Evolutionary conservation across 1,284 basidiomycete species (phyloP), one percentile per base, ranked within the genome.

Genomic region (Stereum hirsutum): DNA sequence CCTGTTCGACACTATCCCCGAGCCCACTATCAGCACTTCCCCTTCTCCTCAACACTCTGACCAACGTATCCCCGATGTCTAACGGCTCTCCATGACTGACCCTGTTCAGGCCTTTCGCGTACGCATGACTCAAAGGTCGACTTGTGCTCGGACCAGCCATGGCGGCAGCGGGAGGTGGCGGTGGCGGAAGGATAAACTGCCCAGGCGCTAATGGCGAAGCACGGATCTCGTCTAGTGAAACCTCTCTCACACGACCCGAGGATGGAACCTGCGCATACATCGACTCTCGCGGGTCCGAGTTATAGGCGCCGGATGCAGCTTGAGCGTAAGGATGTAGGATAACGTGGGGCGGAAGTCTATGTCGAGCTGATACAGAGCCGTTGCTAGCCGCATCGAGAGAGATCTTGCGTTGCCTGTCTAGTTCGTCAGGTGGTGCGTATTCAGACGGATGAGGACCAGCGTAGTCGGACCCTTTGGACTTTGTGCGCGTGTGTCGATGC

Each of bases 331-430:
- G 63, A 44, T 68, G 65, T 10, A 55, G 40, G 24, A 57, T 56
- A 3, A 69, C 58, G 21, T 74, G 72, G 0, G 72, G 68, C 5
- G 75, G 73, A 5, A 75, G 62, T n/a, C 75, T 64, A 46, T 77
- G 75, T 41, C 68, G 58, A 24, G 67, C 59, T 19, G 65, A 60
- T 17, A 71, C 59, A 32, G 70, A 66, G 28, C 62, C 66, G 5
- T 43, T 43, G 19, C 41, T 28, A n/a, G 38, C 26, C n/a, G 38
- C 21, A 10, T 37, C 12, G 26, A 20, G 41, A 19, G 20, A 39
- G 41, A 41, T 24, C 2, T 46, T 46, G 3, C 41, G 43, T 19
- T 45, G 46, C n/a, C n/a, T n/a, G n/a, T n/a, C n/a, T n/a, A n/a
- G n/a, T n/a, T n/a, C n/a, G n/a, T n/a, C n/a, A n/a, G n/a, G n/a